These are phyloP conservation scores for Cymbidium sinense DNA, from an alignment of 106 monocot genomes.

Conservation along the genomic window DNA sequence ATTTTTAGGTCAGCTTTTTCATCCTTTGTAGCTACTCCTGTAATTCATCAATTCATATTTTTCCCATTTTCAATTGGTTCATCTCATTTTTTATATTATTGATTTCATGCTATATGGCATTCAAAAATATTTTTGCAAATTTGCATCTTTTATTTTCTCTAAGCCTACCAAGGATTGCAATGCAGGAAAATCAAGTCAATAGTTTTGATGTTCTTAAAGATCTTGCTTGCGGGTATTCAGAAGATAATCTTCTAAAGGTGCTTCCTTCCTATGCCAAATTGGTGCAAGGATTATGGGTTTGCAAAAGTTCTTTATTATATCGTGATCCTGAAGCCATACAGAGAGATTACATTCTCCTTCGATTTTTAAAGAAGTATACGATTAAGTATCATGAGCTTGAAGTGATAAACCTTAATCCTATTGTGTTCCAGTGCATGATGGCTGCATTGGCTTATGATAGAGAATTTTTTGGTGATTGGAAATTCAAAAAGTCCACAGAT, in stretches of 20 bases:
- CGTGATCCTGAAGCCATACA: conserved; percentile 16
- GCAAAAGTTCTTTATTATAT: conserved; percentile 62
- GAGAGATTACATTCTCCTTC: conserved; percentile 60
- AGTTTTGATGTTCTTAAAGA: conserved; percentile 57
- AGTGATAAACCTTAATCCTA: conserved; percentile 3
- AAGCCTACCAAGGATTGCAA: neutral
- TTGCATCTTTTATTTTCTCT: neutral
- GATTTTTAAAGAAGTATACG: conserved; percentile 37
- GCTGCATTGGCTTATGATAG: conserved; percentile 46
- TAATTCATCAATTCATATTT: no score
- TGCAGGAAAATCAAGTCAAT: conserved; percentile 55
- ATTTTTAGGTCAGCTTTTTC: no score
- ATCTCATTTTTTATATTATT: neutral
- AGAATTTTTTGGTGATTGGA: conserved; percentile 46
- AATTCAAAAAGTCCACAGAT: conserved; percentile 53
- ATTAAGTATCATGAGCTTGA: conserved; percentile 22
- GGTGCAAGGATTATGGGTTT: conserved; percentile 82
- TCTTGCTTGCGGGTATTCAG: conserved; percentile 38
- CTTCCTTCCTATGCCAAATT: conserved; percentile 52
- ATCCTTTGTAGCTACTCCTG: no score
- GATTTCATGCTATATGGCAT: neutral
- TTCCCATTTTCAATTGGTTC: neutral
- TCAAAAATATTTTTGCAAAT: neutral
- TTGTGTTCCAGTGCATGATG: conserved; percentile 20
- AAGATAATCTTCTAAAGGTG: conserved; percentile 35